Evolutionary conservation across 495 filamentous ascomycete species (phyloP).

Genomic region (Lichina pygmaea): DNA sequence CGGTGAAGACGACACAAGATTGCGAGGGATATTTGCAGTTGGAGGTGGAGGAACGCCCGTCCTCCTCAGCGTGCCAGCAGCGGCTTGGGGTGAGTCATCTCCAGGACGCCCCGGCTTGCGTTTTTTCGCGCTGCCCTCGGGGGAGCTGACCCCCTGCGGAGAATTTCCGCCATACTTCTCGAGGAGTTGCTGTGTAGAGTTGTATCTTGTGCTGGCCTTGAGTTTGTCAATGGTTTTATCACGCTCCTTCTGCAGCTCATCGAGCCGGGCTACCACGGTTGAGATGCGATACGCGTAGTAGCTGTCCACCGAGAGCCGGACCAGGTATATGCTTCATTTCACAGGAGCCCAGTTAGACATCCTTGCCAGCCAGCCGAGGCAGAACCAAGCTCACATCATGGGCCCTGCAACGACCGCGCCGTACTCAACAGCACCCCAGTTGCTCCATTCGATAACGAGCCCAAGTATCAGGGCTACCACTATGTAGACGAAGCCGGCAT

Average conservation of each 20-base stretch:
- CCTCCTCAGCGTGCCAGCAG: not conserved
- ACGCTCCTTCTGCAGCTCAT: slow-evolving; percentile 48
- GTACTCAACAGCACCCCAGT: slow-evolving; percentile 49
- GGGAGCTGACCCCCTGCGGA: slow-evolving; percentile 15
- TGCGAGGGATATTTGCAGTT: slow-evolving; percentile 5
- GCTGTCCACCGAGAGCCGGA: slow-evolving; percentile 28
- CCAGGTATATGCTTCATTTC: slow-evolving; percentile 31
- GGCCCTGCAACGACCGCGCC: slow-evolving; percentile 55
- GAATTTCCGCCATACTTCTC: slow-evolving; percentile 65
- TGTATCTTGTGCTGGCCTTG: slow-evolving; percentile 81
- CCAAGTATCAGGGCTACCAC: slow-evolving; percentile 54
- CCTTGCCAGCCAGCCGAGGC: not conserved
- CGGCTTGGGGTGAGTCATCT: not conserved
- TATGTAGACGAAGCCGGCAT: slow-evolving; percentile 70
- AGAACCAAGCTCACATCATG: slow-evolving; percentile 26
- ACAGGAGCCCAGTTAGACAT: not conserved
- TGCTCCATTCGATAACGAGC: slow-evolving; percentile 64
- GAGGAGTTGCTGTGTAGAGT: slow-evolving; percentile 75
- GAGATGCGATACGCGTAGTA: slow-evolving; percentile 66
- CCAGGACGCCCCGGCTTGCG: not conserved
- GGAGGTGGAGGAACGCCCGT: slow-evolving; percentile 1
- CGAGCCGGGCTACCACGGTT: slow-evolving; percentile 33
- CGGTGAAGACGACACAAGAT: not conserved
- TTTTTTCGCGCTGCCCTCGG: not conserved
- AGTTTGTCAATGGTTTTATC: slow-evolving; percentile 76